These are phyloP conservation scores for Rhododendron vialii DNA, from an alignment of 148 eudicot genomes.

Conservation along the genomic window DNA sequence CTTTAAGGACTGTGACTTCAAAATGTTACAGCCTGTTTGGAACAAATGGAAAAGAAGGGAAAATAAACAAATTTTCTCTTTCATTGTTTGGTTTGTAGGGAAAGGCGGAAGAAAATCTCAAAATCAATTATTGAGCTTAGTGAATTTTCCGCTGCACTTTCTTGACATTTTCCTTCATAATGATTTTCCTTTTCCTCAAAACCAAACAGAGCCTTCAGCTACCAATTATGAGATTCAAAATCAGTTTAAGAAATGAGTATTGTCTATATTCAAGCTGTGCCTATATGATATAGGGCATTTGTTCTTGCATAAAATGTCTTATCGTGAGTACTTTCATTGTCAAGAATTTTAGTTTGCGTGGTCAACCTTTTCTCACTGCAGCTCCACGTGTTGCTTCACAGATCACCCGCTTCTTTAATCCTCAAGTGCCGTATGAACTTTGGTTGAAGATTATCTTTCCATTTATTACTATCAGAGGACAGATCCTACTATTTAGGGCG, in stretches of 20 bases:
- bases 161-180: neutral
- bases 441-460: neutral
- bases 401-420: neutral
- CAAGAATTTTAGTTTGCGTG: neutral
- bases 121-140: neutral
- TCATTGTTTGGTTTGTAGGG: neutral
- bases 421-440: neutral
- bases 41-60: neutral
- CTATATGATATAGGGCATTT: neutral
- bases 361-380: neutral
- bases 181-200: neutral
- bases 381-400: neutral
- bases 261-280: neutral
- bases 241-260: neutral
- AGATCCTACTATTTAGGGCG: neutral
- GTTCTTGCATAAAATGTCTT: neutral
- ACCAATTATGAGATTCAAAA: neutral
- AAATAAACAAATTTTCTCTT: neutral
- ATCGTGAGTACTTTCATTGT: neutral
- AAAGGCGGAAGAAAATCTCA: neutral
- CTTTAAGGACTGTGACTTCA: neutral
- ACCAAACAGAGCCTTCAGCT: neutral
- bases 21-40: neutral
- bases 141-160: neutral
- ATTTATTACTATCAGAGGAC: neutral